Base-by-base conservation (phyloP, 768 basidiomycete genomes). In the Pleurotus giganteus region DNA sequence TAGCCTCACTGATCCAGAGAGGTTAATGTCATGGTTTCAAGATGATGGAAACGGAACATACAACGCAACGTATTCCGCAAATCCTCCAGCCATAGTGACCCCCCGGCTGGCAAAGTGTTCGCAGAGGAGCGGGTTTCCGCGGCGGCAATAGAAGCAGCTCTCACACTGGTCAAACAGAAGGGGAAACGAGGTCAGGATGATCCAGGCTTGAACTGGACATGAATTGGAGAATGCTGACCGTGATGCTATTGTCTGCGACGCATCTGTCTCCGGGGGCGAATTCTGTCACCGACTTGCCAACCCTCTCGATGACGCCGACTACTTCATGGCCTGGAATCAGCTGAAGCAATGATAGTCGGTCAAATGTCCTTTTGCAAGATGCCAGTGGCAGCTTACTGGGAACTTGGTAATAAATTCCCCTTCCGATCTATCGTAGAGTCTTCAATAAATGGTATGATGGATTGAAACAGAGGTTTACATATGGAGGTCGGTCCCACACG, bases 201-300 rank as follows among this genome's bases (percentile, higher is more conserved):
- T 21, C n/a, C n/a, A 34, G 11, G 19, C 23, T 24, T 24, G 44
- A 41, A 32, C 7, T 32, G 31, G 13, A 32, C 31, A 13, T 6
- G 6, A 13, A 32, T 6, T 13, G 31, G 31, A 32, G 8, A 5
- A 13, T 3, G 66, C 85, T 66, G 56, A 87, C 89, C 46, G 85
- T 84, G 52, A 81, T 74, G 57, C 85, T 81, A 34, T 89, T 87
- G 68, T 96, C 93, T 23, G 89, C 89, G 34, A 91, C 93, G 63
- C 86, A 85, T 49, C 91, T 85, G 64, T 94, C 93, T 26, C 93
- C 93, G 12, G 83, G 67, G 1, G 75, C 70, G 62, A 95, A 92
- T 4, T 80, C 89, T 58, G 81, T 81, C 44, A 94, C 92, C 56
- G 90, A 81, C 73, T 86, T 88, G 21, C 93, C 92, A 61, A 89